phyloP scores from a whole-genome alignment of 768 basidiomycete species.

The Cyathus striatus region DNA sequence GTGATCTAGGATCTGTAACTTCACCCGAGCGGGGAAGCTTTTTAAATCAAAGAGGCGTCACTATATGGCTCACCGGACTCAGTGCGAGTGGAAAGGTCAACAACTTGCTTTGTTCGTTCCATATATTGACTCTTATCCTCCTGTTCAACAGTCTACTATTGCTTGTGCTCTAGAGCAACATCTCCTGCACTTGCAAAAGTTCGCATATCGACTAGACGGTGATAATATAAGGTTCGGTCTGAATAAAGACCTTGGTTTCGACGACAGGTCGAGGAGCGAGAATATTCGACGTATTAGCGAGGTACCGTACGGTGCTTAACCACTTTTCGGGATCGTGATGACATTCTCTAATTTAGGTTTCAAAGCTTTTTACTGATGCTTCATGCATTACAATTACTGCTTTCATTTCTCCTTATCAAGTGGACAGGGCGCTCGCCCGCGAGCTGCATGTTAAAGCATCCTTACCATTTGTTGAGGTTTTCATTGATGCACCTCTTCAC shows the following conservation, averaged over 20 bases:
- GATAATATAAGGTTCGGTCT: slow-evolving; percentile 95
- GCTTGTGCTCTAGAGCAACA: slow-evolving; percentile 97
- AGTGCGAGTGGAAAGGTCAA: slow-evolving; percentile 91
- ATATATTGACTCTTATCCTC: not conserved
- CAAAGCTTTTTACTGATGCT: slow-evolving; percentile 89
- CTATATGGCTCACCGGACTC: slow-evolving; percentile 95
- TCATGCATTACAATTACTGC: slow-evolving; percentile 86
- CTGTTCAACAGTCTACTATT: slow-evolving; percentile 73
- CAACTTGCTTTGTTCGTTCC: not conserved
- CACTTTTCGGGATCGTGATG: not conserved
- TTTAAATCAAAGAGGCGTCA: slow-evolving; percentile 79
- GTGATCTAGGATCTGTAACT: slow-evolving; percentile 79
- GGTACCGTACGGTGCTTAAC: slow-evolving; percentile 43
- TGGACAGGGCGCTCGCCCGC: slow-evolving; percentile 80
- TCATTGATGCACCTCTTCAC: slow-evolving; percentile 84
- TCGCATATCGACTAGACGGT: slow-evolving; percentile 90
- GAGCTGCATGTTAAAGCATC: slow-evolving; percentile 69
- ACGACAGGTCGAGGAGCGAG: slow-evolving; percentile 86
- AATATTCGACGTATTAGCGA: slow-evolving; percentile 97
- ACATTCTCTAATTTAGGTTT: slow-evolving; percentile 53
- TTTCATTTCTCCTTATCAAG: slow-evolving; percentile 96
- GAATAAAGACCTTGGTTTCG: slow-evolving; percentile 95
- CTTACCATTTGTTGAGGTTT: slow-evolving; percentile 90
- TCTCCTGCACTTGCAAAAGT: slow-evolving; percentile 80
- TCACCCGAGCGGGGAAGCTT: slow-evolving; percentile 60